phyloP scores from a whole-genome alignment of 495 filamentous ascomycete genomes.

The Polyplosphaeria fusca region DNA sequence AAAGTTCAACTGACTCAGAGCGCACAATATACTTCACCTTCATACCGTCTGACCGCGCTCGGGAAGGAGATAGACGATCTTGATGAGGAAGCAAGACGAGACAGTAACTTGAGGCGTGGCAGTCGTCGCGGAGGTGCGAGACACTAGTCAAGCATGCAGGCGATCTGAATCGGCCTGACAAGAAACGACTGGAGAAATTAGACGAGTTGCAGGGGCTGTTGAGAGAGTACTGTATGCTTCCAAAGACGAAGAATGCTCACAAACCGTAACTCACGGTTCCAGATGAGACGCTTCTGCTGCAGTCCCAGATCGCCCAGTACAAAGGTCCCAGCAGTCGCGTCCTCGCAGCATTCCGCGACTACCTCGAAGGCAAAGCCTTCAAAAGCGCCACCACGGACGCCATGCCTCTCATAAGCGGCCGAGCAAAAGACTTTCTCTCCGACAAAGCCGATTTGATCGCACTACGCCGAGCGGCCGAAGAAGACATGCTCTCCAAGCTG shows the following conservation, averaged over 20 bases:
- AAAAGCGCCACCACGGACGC: background rate
- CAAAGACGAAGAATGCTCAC: background rate
- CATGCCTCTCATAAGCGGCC: slow-evolving; percentile 8
- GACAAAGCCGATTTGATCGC: slow-evolving; percentile 12
- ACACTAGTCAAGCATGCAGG: slow-evolving; percentile 5
- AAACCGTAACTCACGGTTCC: background rate
- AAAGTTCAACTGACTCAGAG: slow-evolving; percentile 14
- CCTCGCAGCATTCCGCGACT: slow-evolving; percentile 1
- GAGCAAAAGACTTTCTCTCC: slow-evolving; percentile 12
- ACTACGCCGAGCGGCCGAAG: slow-evolving; percentile 6
- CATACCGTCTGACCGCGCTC: slow-evolving; percentile 14
- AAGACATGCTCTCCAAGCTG: slow-evolving; percentile 15
- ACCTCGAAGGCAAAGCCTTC: background rate
- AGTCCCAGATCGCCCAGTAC: slow-evolving; percentile 5
- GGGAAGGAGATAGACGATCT: slow-evolving; percentile 11
- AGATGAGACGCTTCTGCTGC: slow-evolving; percentile 13
- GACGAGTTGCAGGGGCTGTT: slow-evolving; percentile 3
- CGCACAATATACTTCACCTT: slow-evolving; percentile 19
- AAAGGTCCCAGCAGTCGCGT: slow-evolving; percentile 5
- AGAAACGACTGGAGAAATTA: slow-evolving; percentile 5
- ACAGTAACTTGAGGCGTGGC: background rate
- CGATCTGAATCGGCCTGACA: background rate
- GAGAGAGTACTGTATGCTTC: slow-evolving; percentile 10
- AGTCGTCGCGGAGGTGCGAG: slow-evolving; percentile 14
- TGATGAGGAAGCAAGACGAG: slow-evolving; percentile 1